Evolutionary conservation across 2,329 filamentous ascomycete genomes (phyloP).

Genomic region (Talaromyces islandicus): DNA sequence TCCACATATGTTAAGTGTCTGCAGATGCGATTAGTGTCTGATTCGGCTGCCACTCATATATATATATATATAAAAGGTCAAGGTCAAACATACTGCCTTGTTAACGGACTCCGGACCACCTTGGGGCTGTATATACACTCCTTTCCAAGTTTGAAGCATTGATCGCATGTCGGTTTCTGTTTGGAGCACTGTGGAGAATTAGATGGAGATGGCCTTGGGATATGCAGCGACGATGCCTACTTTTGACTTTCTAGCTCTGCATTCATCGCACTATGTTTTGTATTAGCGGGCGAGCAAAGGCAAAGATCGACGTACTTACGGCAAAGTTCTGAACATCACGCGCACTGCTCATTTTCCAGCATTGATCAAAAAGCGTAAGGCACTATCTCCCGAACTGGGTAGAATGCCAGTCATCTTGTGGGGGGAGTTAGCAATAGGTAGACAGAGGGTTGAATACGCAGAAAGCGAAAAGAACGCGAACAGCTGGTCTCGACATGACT

Average conservation of each 20-base stretch:
- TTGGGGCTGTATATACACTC: conserved; percentile 39
- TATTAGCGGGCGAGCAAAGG: not conserved
- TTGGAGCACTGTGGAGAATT: conserved; percentile 31
- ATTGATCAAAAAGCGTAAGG: conserved; percentile 3
- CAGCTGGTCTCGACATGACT: not conserved
- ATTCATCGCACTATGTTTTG: conserved; percentile 32
- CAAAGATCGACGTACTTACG: conserved; percentile 20
- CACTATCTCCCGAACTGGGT: not conserved
- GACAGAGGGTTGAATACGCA: not conserved
- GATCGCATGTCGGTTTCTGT: conserved; percentile 33
- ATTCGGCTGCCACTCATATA: not conserved
- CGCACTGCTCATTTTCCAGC: conserved; percentile 31
- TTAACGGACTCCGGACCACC: conserved; percentile 36
- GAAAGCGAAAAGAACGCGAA: not conserved
- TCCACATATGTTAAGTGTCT: conserved; percentile 37
- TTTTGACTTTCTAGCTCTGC: conserved; percentile 34
- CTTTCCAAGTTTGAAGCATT: conserved; percentile 35
- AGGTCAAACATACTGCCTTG: conserved; percentile 30
- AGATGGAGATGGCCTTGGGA: not conserved
- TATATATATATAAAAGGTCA: too few species aligned
- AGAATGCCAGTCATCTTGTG: not conserved
- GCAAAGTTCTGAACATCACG: conserved; percentile 37
- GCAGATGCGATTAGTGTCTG: not conserved
- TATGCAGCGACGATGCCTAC: conserved; percentile 15
- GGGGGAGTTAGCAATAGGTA: not conserved